phyloP scores from a whole-genome alignment of 192 early-diverging fungal species.

The Paraglomus brasilianum region DNA sequence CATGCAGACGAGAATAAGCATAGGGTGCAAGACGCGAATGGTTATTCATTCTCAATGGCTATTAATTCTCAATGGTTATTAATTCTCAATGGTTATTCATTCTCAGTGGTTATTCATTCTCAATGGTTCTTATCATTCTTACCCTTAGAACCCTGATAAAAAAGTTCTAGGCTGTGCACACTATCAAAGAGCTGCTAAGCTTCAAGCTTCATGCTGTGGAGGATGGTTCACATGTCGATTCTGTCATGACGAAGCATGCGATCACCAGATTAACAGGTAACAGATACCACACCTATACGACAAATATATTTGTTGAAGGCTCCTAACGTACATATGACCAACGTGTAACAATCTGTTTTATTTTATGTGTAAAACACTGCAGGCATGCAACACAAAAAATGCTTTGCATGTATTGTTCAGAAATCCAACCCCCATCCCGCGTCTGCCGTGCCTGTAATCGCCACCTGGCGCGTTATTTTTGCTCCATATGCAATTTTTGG shows the following conservation, averaged over 20 bases:
- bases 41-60: background rate
- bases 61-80: background rate
- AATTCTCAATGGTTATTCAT: background rate
- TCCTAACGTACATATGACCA: no score
- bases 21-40: conserved; percentile 14
- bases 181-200: conserved; percentile 70
- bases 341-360: background rate
- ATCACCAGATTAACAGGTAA: conserved; percentile 77
- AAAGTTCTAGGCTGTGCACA: conserved; percentile 73
- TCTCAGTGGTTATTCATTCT: background rate
- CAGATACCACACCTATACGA: no score
- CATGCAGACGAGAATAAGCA: conserved; percentile 38
- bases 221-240: conserved; percentile 79
- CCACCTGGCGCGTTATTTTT: conserved; percentile 78
- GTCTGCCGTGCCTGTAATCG: conserved; percentile 70
- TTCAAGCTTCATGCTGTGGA: conserved; percentile 79
- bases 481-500: conserved; percentile 87
- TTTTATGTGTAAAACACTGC: background rate
- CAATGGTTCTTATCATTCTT: background rate
- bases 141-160: conserved; percentile 48
- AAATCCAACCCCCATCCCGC: conserved; percentile 76
- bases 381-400: conserved; percentile 66
- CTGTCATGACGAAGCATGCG: conserved; percentile 77
- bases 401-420: conserved; percentile 91
- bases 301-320: background rate